Conservation (phyloP, 2,329 filamentous ascomycete species). For the Aspergillus floridensis region DNA sequence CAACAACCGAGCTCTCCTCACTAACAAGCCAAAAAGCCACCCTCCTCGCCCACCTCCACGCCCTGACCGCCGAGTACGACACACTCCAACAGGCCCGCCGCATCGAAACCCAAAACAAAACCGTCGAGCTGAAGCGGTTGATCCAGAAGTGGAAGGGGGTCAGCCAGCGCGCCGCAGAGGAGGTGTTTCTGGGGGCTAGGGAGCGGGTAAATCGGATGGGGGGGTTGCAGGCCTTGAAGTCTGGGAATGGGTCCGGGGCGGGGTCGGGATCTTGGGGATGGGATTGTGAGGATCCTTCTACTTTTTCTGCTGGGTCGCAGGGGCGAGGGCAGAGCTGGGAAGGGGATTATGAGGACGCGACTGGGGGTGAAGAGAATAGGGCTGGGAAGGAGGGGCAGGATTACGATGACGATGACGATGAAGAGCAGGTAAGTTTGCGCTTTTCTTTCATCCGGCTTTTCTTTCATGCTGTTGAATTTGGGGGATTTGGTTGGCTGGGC, state of each 20-base stretch:
- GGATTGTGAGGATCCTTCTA: conserved; percentile 28
- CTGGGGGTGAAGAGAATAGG: too few relatives aligned
- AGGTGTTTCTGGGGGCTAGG: conserved; percentile 60
- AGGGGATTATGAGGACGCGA: conserved; percentile 17
- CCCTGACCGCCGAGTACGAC: conserved; percentile 47
- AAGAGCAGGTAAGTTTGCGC: too few relatives aligned
- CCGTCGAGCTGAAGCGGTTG: conserved; percentile 57
- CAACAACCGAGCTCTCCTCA: conserved; percentile 13
- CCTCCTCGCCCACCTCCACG: conserved; percentile 32
- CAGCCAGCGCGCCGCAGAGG: conserved; percentile 63
- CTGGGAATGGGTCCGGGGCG: conserved; percentile 22
- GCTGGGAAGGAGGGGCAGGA: too few relatives aligned
- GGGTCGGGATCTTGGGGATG: conserved; percentile 41
- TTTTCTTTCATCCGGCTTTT: too few relatives aligned
- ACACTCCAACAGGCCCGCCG: conserved; percentile 52
- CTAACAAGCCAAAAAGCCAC: conserved; percentile 34
- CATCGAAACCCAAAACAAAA: conserved; percentile 47
- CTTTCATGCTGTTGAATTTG: conserved; percentile 17
- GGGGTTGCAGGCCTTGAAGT: conserved; percentile 57
- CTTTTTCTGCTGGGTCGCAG: too few relatives aligned
- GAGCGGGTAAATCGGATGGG: conserved; percentile 62
- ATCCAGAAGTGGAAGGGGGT: conserved; percentile 61
- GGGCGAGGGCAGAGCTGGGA: conserved; percentile 22
- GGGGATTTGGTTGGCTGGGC: conserved; percentile 24
- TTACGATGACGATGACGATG: too few relatives aligned